These are phyloP conservation scores for Solanum bukasovii DNA, from an alignment of 257 asterid species.

Conservation along the genomic window DNA sequence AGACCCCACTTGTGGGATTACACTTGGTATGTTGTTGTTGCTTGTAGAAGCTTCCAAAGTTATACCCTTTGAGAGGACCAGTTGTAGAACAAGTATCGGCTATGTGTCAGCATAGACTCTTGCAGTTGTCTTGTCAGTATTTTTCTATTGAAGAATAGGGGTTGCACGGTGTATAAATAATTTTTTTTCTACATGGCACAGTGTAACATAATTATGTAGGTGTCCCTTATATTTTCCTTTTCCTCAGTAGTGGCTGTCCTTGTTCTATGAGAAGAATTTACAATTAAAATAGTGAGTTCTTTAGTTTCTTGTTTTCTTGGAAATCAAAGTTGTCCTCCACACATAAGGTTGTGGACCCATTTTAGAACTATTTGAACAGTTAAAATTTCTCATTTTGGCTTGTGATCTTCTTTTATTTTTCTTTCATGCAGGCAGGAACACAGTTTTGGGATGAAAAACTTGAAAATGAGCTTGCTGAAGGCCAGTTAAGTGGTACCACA, in stretches of 20 bases:
- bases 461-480: slow-evolving; percentile 83
- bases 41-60: not conserved
- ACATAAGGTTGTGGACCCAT: not conserved
- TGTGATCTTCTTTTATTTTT: not conserved
- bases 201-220: not conserved
- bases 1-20: not conserved
- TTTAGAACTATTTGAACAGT: not conserved
- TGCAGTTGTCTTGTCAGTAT: not conserved
- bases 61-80: not conserved
- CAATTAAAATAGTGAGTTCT: not conserved
- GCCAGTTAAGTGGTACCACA: slow-evolving; percentile 77
- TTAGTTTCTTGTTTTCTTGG: not conserved
- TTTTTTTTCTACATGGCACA: not conserved
- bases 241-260: not conserved
- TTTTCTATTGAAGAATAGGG: not conserved
- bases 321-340: not conserved
- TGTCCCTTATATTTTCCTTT: not conserved
- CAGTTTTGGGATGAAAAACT: slow-evolving; percentile 97
- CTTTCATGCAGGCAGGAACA: slow-evolving; percentile 76
- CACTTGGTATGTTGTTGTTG: not conserved
- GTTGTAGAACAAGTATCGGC: not conserved
- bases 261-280: not conserved
- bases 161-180: not conserved
- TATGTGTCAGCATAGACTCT: not conserved
- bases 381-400: not conserved